A percentile compares a stretch with the other conserved stretches of the same genome.
These are phyloP conservation scores for Deinandra increscens DNA, from an alignment of 129 eudicot genomes.

Conservation along the genomic window DNA sequence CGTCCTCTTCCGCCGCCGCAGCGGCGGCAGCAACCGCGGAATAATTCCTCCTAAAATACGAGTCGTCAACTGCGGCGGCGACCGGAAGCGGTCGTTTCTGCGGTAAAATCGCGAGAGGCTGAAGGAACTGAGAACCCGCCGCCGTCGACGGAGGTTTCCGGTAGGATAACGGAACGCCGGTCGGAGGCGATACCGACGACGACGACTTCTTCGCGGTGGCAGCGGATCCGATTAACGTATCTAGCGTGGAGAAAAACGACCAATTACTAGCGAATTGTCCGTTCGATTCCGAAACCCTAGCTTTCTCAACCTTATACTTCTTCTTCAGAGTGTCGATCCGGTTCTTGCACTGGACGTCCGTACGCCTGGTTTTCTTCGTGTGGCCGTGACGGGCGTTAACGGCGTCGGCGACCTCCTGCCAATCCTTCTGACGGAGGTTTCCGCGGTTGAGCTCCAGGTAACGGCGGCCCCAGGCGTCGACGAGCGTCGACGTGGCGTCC, in stretches of 20 bases:
- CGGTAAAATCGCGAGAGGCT: constrained; percentile 47
- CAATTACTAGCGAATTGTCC: constrained; percentile 48
- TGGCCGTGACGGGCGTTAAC: constrained; percentile 83
- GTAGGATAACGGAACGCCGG: constrained; percentile 37
- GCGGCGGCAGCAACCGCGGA: constrained; percentile 93
- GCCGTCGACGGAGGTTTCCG: constrained; percentile 29
- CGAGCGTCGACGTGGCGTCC: constrained; percentile 82
- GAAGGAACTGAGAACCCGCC: constrained; percentile 24
- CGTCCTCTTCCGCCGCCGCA: constrained; percentile 62
- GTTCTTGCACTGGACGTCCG: constrained; percentile 94
- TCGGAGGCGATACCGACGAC: constrained; percentile 38
- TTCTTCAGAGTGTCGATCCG: constrained; percentile 95
- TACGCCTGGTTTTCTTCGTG: constrained; percentile 73
- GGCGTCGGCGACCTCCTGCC: constrained; percentile 93
- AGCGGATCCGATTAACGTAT: constrained; percentile 60
- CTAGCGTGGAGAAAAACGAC: constrained; percentile 61
- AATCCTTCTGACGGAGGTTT: constrained; percentile 93
- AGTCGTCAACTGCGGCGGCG: constrained; percentile 42
- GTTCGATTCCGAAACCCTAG: constrained; percentile 67
- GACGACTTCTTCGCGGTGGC: constrained; percentile 35
- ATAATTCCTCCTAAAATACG: constrained; percentile 75
- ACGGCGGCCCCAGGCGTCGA: constrained; percentile 92
- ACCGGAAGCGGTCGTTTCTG: constrained; percentile 35
- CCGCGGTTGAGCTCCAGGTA: constrained; percentile 88
- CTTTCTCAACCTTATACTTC: constrained; percentile 81